Evolutionary conservation across 345 rosid genomes (phyloP), one percentile per base, ranked within the genome.

Genomic region (Camelina sativa): DNA sequence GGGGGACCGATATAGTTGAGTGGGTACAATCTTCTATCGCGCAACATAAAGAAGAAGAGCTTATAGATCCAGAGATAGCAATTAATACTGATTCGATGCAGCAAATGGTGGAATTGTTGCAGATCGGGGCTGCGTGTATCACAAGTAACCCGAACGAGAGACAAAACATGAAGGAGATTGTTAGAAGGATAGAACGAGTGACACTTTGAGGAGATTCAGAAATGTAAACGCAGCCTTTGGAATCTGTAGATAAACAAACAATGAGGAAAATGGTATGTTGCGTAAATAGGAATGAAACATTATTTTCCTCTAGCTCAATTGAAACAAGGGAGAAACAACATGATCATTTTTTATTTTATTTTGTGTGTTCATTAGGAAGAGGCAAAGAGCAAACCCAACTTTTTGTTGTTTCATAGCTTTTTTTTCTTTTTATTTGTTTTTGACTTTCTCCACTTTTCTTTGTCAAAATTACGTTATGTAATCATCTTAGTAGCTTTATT

Each of bases 51-150:
- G 88, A 79, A 62, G 67, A 67, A 3, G 93, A 93, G 56, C 75
- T 86, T 44, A 80, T 91, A 20, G 97, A 91, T 81, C 98, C 91
- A 0, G 92, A 89, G 73, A 82, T 93, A 47, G 74, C 82, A 6
- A 62, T 64, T 61, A 55, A 84, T 12, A n/a, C 79, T 4, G 61
- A 70, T 52, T 77, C 88, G 2, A 13, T 72, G 1, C 64, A 51
- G 1, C 80, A 83, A 55, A 93, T 89, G 88, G 19, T 76, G 56
- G 71, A 54, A 43, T 81, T 91, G 22, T 76, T 91, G 48, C 79
- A 58, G 38, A 82, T 93, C 4, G 98, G 97, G 46, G 86, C 78
- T 25, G 40, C 77, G 34, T 93, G 98, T 81, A 74, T 82, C 1
- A 76, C 85, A 80, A 78, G 80, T 54, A 73, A 84, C 50, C 85